These are phyloP conservation scores for Sporobolomyces roseus DNA, from an alignment of 768 basidiomycete species.

Conservation along the genomic window DNA sequence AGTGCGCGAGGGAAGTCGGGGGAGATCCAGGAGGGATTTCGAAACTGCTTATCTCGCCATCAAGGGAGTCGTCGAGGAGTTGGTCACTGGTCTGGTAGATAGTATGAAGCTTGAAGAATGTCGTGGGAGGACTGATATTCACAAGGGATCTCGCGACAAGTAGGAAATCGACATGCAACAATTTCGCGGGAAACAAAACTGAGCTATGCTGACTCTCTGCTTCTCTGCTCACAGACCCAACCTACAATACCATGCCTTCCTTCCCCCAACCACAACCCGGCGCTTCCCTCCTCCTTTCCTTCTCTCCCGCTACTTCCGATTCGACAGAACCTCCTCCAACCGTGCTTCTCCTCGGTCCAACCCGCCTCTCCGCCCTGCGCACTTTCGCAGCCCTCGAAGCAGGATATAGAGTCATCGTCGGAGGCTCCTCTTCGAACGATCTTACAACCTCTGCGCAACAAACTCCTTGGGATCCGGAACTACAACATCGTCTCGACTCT, in stretches of 20 bases:
- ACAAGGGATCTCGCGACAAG: no score
- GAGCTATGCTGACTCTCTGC: neutral
- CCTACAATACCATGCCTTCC: conserved; percentile 17
- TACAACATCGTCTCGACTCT: conserved; percentile 61
- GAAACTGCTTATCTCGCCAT: neutral
- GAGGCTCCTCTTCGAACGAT: neutral
- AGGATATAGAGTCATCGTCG: conserved; percentile 39
- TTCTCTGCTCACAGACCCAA: neutral
- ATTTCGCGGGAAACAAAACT: no score
- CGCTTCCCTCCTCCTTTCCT: conserved; percentile 74
- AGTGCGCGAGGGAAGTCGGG: no score
- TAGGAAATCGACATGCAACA: no score
- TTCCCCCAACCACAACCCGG: conserved; percentile 52
- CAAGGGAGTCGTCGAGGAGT: no score
- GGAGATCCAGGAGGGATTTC: no score
- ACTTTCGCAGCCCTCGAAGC: conserved; percentile 55
- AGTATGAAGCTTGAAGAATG: no score
- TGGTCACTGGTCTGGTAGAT: no score
- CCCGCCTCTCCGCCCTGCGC: conserved; percentile 75
- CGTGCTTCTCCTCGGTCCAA: conserved; percentile 71
- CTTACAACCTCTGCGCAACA: neutral
- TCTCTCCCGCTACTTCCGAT: conserved; percentile 56
- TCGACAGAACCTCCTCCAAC: conserved; percentile 49
- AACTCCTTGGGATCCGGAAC: conserved; percentile 46
- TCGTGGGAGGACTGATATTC: no score